A percentile compares a stretch with the other conserved stretches of the same genome.
These are phyloP conservation scores for Clonostachys sp. DNA, from an alignment of 2,329 filamentous ascomycete species.

Conservation along the genomic window DNA sequence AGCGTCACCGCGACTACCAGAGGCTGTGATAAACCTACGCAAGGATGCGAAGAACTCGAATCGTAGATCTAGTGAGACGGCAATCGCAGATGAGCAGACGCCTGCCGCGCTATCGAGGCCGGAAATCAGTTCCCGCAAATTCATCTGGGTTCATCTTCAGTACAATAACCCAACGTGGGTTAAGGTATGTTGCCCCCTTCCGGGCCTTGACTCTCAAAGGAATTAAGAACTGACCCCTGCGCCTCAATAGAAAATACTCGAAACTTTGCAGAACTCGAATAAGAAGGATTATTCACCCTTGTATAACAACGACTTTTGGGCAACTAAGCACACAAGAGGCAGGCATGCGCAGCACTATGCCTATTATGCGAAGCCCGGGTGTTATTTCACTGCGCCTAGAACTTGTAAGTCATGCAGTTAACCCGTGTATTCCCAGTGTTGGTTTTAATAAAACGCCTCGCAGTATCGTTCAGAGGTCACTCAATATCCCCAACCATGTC, in stretches of 20 bases:
- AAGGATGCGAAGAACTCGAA: conserved; percentile 12
- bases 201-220: neutral
- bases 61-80: conserved; percentile 15
- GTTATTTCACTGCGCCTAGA: conserved; percentile 35
- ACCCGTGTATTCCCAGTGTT: neutral
- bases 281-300: conserved; percentile 29
- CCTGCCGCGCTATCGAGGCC: conserved; percentile 23
- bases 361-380: conserved; percentile 42
- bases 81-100: conserved; percentile 19
- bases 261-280: conserved; percentile 31
- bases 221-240: conserved; percentile 1
- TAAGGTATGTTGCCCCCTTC: conserved; percentile 30
- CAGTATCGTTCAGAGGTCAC: conserved; percentile 28
- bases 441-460: neutral
- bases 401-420: conserved; percentile 15
- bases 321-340: conserved; percentile 39
- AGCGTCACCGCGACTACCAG: conserved; percentile 21
- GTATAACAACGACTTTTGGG: conserved; percentile 43
- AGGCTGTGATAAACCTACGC: conserved; percentile 22
- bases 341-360: conserved; percentile 44
- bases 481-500: conserved; percentile 20
- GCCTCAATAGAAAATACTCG: conserved; percentile 31
- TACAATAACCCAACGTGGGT: conserved; percentile 56
- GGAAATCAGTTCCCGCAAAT: conserved; percentile 33
- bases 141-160: conserved; percentile 54